Conservation (phyloP, 2,329 filamentous ascomycete species). For the Beauveria caledonica region DNA sequence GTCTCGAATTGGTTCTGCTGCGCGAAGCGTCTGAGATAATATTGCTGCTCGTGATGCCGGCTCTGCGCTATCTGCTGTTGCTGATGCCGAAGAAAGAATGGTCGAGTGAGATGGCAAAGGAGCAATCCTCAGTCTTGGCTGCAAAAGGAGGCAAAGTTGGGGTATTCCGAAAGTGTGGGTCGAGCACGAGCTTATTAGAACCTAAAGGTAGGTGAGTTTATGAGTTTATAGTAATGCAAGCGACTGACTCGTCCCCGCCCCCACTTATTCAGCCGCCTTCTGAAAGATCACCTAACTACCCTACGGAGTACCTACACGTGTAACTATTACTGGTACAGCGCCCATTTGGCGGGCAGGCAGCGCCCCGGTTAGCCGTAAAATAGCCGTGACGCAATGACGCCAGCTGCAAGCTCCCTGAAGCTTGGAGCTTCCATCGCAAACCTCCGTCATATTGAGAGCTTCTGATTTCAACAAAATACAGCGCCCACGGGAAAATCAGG, state of each 20-base stretch:
- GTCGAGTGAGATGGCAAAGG: not conserved
- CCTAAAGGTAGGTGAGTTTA: too few relatives aligned
- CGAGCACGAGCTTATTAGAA: not conserved
- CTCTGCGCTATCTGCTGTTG: not conserved
- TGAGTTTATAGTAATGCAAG: too few relatives aligned
- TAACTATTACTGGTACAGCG: too few relatives aligned
- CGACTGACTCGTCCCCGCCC: too few relatives aligned
- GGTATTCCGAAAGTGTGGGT: slow-evolving; percentile 8
- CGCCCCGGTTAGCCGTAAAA: slow-evolving; percentile 1
- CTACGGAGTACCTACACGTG: too few relatives aligned
- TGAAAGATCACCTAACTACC: too few relatives aligned
- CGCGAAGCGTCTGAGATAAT: not conserved
- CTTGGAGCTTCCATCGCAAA: not conserved
- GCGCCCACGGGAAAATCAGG: not conserved
- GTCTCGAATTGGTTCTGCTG: not conserved
- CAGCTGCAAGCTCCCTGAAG: not conserved
- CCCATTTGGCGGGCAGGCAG: not conserved
- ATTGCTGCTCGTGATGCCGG: not conserved
- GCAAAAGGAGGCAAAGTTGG: slow-evolving; percentile 2
- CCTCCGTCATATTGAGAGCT: not conserved
- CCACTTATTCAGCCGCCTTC: too few relatives aligned
- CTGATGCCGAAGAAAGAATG: not conserved
- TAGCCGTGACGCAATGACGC: slow-evolving; percentile 7
- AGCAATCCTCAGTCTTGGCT: not conserved
- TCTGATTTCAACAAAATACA: not conserved